Percentiles rank a stretch among this genome's conserved stretches.
Conservation (phyloP, 1,284 basidiomycete genomes). For the Ustilago shanxiensis region DNA sequence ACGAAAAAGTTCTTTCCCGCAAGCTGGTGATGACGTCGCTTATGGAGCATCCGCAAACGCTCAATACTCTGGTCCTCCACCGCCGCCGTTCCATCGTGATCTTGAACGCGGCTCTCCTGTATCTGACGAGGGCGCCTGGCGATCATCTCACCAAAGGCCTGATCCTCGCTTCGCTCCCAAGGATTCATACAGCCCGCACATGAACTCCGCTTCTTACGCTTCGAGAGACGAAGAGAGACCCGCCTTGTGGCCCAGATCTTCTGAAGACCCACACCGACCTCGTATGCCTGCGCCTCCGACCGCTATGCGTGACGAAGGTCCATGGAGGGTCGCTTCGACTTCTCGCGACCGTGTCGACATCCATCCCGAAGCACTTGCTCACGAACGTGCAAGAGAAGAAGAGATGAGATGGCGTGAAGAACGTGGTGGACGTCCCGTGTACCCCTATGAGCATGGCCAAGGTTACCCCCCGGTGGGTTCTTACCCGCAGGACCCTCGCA, state of each 20-base stretch:
- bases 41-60: constrained; percentile 8
- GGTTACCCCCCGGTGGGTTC: constrained; percentile 10
- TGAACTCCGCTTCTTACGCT: constrained; percentile 12
- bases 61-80: constrained; percentile 23
- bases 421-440: constrained; percentile 16
- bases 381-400: constrained; percentile 29
- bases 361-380: constrained; percentile 23
- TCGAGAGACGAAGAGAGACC: constrained; percentile 21
- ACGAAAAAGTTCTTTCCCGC: constrained; percentile 15
- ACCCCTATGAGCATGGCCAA: constrained; percentile 19
- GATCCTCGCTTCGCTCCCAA: constrained; percentile 27
- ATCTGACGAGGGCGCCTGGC: constrained; percentile 31
- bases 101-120: constrained; percentile 19
- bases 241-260: constrained; percentile 20
- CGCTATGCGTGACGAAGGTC: constrained; percentile 20
- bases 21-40: constrained; percentile 15
- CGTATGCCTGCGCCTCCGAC: constrained; percentile 25
- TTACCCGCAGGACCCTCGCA: constrained; percentile 18
- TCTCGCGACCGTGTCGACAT: constrained; percentile 18
- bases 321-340: constrained; percentile 22
- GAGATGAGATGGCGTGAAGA: constrained; percentile 31
- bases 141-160: constrained; percentile 19
- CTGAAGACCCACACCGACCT: constrained; percentile 29
- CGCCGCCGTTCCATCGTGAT: constrained; percentile 20
- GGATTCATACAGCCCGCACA: constrained; percentile 27